Evolutionary conservation across 2,329 filamentous ascomycete species (phyloP), one percentile per base, ranked within the genome.

Genomic region (Microdochium paspali): DNA sequence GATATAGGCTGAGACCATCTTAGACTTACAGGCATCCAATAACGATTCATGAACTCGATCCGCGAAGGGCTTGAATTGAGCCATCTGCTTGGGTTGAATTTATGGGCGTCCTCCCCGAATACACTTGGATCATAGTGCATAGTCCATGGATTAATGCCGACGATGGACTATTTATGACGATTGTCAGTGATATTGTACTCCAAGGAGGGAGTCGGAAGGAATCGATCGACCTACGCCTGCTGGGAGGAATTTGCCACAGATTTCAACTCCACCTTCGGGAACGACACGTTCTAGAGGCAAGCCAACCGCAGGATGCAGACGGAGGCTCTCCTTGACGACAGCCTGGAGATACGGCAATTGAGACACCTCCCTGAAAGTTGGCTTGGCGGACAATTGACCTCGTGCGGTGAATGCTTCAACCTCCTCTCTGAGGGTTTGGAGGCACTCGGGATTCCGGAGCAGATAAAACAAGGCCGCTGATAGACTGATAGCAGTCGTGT

Each of bases 291-390:
- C 65, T 1, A 77, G 54, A 1, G 66, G 58, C 39, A 72, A 59
- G 1, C 66, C 67, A 2, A 70, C 58, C 1, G 65, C 64, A 5
- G 71, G 68, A 49, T 75, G 69, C 2, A 76, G 50, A 4, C 74
- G 63, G 53, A 74, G 61, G 1, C 64, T 61, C 52, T 77, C 74
- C 25, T 66, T 69, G 23, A 77, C 61, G 13, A 73, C 67, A 1
- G 73, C 71, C 47, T 72, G 63, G 2, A 79, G 61, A 49, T 75
- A 77, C 0, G 65, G 66, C 47, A 71, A 54, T 2, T 56, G 49
- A 47, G 62, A 58, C 2, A 54, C 51, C 15, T 62, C 53, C 28
- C 54, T 55, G 45, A 61, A 66, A 0, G 54, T 21, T 40, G 54
- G 24, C 60, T 48, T 3, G 46, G 24, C 2, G 52, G 45, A 6